These are phyloP conservation scores for Stephanodiscus triporus DNA, from an alignment of 108 stramenopile genomes.

Conservation along the genomic window DNA sequence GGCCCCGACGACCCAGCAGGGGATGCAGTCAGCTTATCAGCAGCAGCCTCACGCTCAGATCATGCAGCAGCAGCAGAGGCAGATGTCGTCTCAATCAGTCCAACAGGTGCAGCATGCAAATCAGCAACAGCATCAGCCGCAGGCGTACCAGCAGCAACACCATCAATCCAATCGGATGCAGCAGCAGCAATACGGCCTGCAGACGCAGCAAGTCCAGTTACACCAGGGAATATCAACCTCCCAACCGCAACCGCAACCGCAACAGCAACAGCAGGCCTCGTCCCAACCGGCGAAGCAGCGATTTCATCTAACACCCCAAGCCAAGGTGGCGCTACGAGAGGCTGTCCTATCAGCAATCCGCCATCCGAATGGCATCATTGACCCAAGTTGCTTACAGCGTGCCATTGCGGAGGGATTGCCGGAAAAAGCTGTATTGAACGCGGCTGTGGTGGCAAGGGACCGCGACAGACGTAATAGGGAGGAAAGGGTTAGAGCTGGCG, in stretches of 20 bases:
- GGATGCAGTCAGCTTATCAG: constrained; percentile 12
- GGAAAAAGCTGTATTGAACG: constrained; percentile 79
- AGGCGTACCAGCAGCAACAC: constrained; percentile 5
- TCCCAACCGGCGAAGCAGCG: constrained; percentile 18
- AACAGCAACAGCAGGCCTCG: background rate
- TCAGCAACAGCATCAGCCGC: constrained; percentile 25
- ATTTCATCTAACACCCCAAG: constrained; percentile 67
- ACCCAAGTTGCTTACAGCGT: constrained; percentile 60
- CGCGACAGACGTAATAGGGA: constrained; percentile 59
- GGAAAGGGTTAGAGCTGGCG: constrained; percentile 28
- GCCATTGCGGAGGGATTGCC: constrained; percentile 77
- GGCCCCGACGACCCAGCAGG: background rate
- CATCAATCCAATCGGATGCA: constrained; percentile 23
- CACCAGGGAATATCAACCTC: constrained; percentile 4
- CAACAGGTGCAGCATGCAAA: constrained; percentile 12
- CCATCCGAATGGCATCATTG: constrained; percentile 66
- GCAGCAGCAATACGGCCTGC: constrained; percentile 19
- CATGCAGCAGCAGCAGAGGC: constrained; percentile 20
- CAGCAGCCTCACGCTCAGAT: constrained; percentile 17
- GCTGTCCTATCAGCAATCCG: constrained; percentile 85
- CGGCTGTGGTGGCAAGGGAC: constrained; percentile 75
- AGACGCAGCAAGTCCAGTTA: constrained; percentile 32
- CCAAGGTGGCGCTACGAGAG: constrained; percentile 71
- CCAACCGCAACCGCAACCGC: background rate
- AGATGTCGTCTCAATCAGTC: constrained; percentile 2